Percentiles rank a stretch among this genome's conserved stretches.
These are phyloP conservation scores for Incumbomyces delicatus DNA, from an alignment of 2,329 filamentous ascomycete genomes.

Conservation along the genomic window DNA sequence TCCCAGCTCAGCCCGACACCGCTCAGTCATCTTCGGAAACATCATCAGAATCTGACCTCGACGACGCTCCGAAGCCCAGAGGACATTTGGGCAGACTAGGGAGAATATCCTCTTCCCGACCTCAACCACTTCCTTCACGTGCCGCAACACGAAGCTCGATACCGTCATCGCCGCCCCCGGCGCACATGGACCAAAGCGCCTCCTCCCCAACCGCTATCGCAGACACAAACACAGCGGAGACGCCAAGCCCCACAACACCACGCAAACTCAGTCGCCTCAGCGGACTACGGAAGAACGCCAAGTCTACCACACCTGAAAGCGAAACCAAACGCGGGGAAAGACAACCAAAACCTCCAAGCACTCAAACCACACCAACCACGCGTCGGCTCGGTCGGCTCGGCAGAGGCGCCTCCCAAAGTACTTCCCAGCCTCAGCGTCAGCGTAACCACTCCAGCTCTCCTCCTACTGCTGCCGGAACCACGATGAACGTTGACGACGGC, in stretches of 20 bases:
- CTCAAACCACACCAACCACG: constrained; percentile 19
- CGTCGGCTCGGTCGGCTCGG: constrained; percentile 30
- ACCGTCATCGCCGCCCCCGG: not conserved
- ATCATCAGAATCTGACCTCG: constrained; percentile 14
- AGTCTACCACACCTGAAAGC: constrained; percentile 1
- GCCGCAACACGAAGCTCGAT: not conserved
- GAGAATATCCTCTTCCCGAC: not conserved
- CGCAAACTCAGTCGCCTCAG: constrained; percentile 4
- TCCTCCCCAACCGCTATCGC: constrained; percentile 9
- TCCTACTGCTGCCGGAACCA: too few species aligned
- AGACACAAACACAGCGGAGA: not conserved
- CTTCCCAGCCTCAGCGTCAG: constrained; percentile 6
- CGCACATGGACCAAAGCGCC: constrained; percentile 2
- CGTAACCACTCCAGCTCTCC: not conserved
- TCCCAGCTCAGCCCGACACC: not conserved
- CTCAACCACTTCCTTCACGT: not conserved
- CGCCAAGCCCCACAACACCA: not conserved
- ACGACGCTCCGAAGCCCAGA: not conserved
- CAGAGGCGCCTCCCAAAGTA: constrained; percentile 10
- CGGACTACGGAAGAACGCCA: constrained; percentile 11
- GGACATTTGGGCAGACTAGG: not conserved
- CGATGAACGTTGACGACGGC: not conserved
- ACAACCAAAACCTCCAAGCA: constrained; percentile 7
- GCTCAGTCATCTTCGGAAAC: constrained; percentile 5
- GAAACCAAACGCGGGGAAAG: not conserved